phyloP scores from a whole-genome alignment of 2,329 filamentous ascomycete genomes.

The Alternaria consortialis region DNA sequence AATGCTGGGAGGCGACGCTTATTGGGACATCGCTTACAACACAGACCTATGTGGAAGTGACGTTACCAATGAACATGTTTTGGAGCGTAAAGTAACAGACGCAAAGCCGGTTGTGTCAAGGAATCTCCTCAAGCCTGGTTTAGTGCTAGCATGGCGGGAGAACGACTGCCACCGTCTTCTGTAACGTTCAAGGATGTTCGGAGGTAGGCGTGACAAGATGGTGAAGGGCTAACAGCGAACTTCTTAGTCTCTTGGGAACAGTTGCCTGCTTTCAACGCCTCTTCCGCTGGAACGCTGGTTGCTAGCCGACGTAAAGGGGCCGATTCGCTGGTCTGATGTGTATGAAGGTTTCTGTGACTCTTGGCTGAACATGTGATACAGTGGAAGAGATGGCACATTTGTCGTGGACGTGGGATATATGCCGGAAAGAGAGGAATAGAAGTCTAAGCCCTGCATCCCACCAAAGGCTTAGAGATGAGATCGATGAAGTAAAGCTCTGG shows the following conservation, averaged over 20 bases:
- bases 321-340: constrained; percentile 32
- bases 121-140: constrained; percentile 8
- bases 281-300: constrained; percentile 23
- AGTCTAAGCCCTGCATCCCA: constrained; percentile 14
- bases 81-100: constrained; percentile 17
- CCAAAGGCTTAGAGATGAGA: constrained; percentile 13
- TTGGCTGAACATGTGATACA: constrained; percentile 24
- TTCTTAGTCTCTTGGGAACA: constrained; percentile 16
- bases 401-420: constrained; percentile 9
- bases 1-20: neutral
- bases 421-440: constrained; percentile 11
- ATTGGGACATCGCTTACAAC: constrained; percentile 11
- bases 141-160: constrained; percentile 19
- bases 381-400: constrained; percentile 5
- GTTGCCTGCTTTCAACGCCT: constrained; percentile 45
- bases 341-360: constrained; percentile 18
- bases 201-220: constrained; percentile 13
- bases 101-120: constrained; percentile 13
- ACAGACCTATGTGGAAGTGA: constrained; percentile 13
- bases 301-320: constrained; percentile 10
- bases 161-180: constrained; percentile 36
- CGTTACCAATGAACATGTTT: constrained; percentile 29
- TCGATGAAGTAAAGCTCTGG: constrained; percentile 5
- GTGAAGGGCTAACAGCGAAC: constrained; percentile 11
- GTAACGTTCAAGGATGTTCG: constrained; percentile 26